A percentile compares a stretch with the other conserved stretches of the same genome.
These are phyloP conservation scores for Fusarium bulbicola DNA, from an alignment of 2,329 filamentous ascomycete genomes.

Conservation along the genomic window DNA sequence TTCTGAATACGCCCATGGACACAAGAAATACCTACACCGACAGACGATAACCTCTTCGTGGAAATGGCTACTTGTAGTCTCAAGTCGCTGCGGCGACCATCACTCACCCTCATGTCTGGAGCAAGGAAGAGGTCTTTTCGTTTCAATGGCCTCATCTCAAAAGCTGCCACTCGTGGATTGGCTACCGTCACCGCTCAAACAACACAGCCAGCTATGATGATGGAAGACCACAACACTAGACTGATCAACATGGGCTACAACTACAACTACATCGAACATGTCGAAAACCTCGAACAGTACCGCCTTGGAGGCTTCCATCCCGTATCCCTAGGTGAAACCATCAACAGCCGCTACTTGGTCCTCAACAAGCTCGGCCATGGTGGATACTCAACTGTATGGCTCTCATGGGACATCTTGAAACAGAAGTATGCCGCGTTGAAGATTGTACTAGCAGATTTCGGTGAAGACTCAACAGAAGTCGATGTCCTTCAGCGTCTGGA, in stretches of 20 bases:
- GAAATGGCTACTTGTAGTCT: slow-evolving; percentile 31
- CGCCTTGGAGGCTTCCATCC: slow-evolving; percentile 34
- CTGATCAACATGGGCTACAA: slow-evolving; percentile 36
- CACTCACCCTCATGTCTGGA: slow-evolving; percentile 22
- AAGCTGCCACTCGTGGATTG: slow-evolving; percentile 23
- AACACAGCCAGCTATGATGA: slow-evolving; percentile 20
- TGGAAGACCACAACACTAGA: slow-evolving; percentile 30
- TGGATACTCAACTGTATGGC: slow-evolving; percentile 40
- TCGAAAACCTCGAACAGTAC: slow-evolving; percentile 37
- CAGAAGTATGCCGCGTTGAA: slow-evolving; percentile 36
- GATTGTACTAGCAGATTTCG: slow-evolving; percentile 35
- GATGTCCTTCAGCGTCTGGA: slow-evolving; percentile 31
- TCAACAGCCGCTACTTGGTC: slow-evolving; percentile 37
- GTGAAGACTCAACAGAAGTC: slow-evolving; percentile 30
- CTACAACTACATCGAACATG: slow-evolving; percentile 35
- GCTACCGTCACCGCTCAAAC: slow-evolving; percentile 27
- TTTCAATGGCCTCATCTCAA: slow-evolving; percentile 22
- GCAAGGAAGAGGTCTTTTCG: slow-evolving; percentile 17
- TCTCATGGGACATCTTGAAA: slow-evolving; percentile 36
- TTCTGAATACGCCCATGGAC: slow-evolving; percentile 6
- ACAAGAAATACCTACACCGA: slow-evolving; percentile 10
- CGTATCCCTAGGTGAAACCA: slow-evolving; percentile 32
- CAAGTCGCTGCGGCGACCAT: slow-evolving; percentile 36
- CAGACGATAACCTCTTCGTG: slow-evolving; percentile 13
- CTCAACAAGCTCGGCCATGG: slow-evolving; percentile 40